Evolutionary conservation across 371 early-diverging fungal species (phyloP), one percentile per base, ranked within the genome.

Genomic region (Mortierella polycephala): DNA sequence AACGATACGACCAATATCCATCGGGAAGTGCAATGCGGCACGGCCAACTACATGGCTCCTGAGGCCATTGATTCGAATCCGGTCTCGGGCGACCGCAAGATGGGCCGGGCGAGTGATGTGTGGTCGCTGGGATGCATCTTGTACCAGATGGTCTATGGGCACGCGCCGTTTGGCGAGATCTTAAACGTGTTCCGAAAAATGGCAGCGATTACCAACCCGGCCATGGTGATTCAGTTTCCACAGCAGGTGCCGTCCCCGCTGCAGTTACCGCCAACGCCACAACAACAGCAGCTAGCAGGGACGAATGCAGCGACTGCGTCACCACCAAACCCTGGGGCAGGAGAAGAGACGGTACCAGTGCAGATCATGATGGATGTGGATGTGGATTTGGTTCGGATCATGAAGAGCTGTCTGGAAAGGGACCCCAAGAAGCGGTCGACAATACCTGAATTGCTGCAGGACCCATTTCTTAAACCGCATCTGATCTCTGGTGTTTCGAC

Each of bases 81-180:
- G 12, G 10, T 23, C 40, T 53, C 51, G 16, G 64, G 60, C 7
- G 71, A 61, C 44, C 70, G 73, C 21, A 80, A 89, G 82, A 74
- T 92, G 23, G 93, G 95, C 5, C 83, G 87, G 12, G 79, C 93
- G 0, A 88, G 93, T 65, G 99, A 99, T 81, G 93, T 99, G 1
- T 99, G 99, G 99, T 96, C 98, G 5, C 82, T 99, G 9, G 99
- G 99, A 1, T 96, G 96, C 60, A 99, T 99, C 47, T 82, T 99
- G 9, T 99, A 99, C 82, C 95, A 97, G 71, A 92, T 99, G 91
- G 90, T 96, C 7, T 98, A 96, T 77, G 96, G 96, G 0, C 83
- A 85, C 18, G 89, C 98, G 0, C 99, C 99, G 4, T 96, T 99
- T 74, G 88, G 91, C 16, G 86, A 93, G 45, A 69, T 95, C 4